Percentiles rank a stretch among this genome's conserved stretches.
Conservation (phyloP, 1,139 yeast species). For the Lodderomyces theae region DNA sequence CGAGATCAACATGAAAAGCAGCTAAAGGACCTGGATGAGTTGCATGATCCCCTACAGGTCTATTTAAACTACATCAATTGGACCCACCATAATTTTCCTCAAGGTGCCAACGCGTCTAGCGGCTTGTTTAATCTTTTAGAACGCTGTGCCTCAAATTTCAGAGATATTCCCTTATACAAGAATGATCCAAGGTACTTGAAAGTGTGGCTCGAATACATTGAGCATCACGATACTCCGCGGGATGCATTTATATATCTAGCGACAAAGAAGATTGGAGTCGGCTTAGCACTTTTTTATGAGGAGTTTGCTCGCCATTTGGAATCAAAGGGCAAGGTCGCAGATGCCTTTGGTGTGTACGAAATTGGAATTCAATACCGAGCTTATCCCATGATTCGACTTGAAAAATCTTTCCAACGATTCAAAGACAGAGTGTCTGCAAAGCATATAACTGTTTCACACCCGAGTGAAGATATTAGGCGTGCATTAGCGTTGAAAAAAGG, state of each 20-base stretch:
- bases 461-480: conserved; percentile 12
- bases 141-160: conserved; percentile 66
- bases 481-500: conserved; percentile 32
- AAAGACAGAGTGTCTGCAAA: conserved; percentile 14
- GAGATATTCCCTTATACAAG: conserved; percentile 64
- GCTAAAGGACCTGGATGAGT: conserved; percentile 48
- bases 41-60: conserved; percentile 80
- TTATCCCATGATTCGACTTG: conserved; percentile 58
- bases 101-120: conserved; percentile 64
- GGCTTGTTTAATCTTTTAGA: conserved; percentile 69
- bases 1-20: conserved; percentile 44
- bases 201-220: conserved; percentile 77
- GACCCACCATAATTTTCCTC: conserved; percentile 66
- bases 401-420: conserved; percentile 49
- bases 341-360: conserved; percentile 63
- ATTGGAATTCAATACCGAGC: conserved; percentile 63
- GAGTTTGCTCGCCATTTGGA: conserved; percentile 73
- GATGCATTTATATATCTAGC: conserved; percentile 74
- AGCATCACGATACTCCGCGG: conserved; percentile 65
- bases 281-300: conserved; percentile 72
- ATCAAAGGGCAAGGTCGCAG: conserved; percentile 44
- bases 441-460: conserved; percentile 1
- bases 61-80: conserved; percentile 71
- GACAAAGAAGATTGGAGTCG: conserved; percentile 68
- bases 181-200: conserved; percentile 79